Percentiles rank a stretch among this genome's conserved stretches.
phyloP scores from a whole-genome alignment of 805 yeast genomes.

The Candida nonsorbophila region DNA sequence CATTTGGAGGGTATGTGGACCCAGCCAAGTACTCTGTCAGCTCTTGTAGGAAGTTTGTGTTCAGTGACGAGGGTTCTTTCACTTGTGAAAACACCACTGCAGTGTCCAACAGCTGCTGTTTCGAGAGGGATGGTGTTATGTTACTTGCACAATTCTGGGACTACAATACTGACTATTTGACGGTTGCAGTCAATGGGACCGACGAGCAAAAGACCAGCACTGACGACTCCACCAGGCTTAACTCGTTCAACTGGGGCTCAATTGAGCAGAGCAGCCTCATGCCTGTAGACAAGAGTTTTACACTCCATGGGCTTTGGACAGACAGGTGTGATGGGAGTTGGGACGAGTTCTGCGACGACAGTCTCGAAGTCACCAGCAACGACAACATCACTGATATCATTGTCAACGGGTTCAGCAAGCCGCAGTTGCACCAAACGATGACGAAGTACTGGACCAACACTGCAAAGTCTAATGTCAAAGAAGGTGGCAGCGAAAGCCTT shows the following conservation, averaged over 20 bases:
- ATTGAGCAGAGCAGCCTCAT: conserved; percentile 9
- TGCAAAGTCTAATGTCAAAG: conserved; percentile 63
- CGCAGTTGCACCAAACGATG: conserved; percentile 55
- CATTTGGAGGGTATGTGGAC: too few species aligned
- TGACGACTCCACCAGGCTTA: not conserved
- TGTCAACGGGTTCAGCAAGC: conserved; percentile 36
- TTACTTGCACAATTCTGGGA: conserved; percentile 94
- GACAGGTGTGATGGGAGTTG: conserved; percentile 71
- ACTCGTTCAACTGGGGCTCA: conserved; percentile 21
- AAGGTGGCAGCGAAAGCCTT: conserved; percentile 44
- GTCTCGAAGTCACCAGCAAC: conserved; percentile 1
- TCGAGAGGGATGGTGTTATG: conserved; percentile 78
- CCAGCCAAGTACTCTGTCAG: not conserved
- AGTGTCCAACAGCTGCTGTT: conserved; percentile 58
- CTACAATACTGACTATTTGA: conserved; percentile 44
- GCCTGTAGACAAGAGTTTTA: conserved; percentile 29
- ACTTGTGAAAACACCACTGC: conserved; percentile 30
- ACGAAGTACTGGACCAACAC: conserved; percentile 46
- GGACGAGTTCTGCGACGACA: conserved; percentile 69
- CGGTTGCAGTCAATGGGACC: conserved; percentile 4
- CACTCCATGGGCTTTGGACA: conserved; percentile 43
- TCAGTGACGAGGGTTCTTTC: conserved; percentile 3
- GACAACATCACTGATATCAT: conserved; percentile 35
- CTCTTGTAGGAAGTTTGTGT: not conserved
- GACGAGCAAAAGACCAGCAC: not conserved